Evolutionary conservation across 768 basidiomycete species (phyloP), one percentile per base, ranked within the genome.

Genomic region (Amanita rubescens): DNA sequence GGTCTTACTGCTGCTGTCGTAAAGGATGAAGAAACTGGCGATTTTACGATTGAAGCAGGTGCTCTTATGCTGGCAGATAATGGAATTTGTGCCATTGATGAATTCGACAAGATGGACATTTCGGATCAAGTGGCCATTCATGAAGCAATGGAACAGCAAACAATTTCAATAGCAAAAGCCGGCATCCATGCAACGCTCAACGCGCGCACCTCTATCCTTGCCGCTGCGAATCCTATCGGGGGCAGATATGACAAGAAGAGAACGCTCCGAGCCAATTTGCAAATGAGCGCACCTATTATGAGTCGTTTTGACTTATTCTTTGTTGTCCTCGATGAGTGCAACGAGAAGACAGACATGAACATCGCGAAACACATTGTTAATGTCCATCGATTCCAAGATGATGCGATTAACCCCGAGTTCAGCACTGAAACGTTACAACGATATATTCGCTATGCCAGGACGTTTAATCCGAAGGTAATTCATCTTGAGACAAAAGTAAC

Each of bases 111-210:
- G 71, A 99, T 99, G 96, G 95, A 98, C 67, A 84, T 97, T 49
- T 85, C 90, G 0, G 96, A 98, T 67, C 96, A 98, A 67, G 93
- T 98, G 39, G 96, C 96, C 33, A 98, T 99, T 62, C 96, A 99
- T 76, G 95, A 98, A 77, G 95, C 95, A 7, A 98, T 98, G 95
- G 95, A 98, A 84, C 95, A 98, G 71, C 94, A 97, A 72, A 98
- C 95, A 1, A 97, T 98, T 61, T 96, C 94, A 25, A 97, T 98
- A 58, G 96, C 96, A 38, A 99, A 99, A 67, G 96, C 96, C 2
- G 96, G 96, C 53, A 99, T 99, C 59, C 95, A 98, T 62, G 95
- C 96, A 0, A 99, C 96, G 0, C 78, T 99, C 51, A 99, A 99
- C 62, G 96, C 96, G 1, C 84, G 96, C 10, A 98, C 96, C 0